Evolutionary conservation across 768 basidiomycete genomes (phyloP).

Genomic region (Amanita exitialis): DNA sequence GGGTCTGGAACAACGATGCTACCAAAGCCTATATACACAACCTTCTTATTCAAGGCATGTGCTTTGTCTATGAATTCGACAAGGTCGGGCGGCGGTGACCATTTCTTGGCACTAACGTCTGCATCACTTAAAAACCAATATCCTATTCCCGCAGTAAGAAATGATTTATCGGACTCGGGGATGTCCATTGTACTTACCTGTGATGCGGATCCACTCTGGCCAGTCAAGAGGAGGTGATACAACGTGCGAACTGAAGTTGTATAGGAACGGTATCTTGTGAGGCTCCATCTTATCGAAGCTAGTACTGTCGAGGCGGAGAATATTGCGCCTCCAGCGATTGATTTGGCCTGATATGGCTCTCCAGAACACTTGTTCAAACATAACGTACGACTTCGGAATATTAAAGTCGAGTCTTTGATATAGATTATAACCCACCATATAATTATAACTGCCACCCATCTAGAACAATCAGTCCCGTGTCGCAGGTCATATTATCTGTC

Average conservation of each 20-base stretch:
- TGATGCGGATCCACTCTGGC: slow-evolving; percentile 97
- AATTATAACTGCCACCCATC: slow-evolving; percentile 98
- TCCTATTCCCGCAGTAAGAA: slow-evolving; percentile 32
- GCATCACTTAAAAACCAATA: slow-evolving; percentile 98
- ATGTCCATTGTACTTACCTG: slow-evolving; percentile 36
- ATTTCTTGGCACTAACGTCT: slow-evolving; percentile 81
- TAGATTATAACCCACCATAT: slow-evolving; percentile 60
- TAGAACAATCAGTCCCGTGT: slow-evolving; percentile 14
- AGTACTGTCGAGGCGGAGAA: slow-evolving; percentile 68
- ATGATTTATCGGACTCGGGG: background rate
- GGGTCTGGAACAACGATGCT: slow-evolving; percentile 97
- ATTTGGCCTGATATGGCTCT: slow-evolving; percentile 88
- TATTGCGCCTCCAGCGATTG: slow-evolving; percentile 83
- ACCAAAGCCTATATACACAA: slow-evolving; percentile 97
- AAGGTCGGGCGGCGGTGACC: slow-evolving; percentile 77
- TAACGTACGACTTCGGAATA: slow-evolving; percentile 66
- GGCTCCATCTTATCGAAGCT: slow-evolving; percentile 93
- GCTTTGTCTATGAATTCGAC: slow-evolving; percentile 78
- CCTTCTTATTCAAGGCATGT: slow-evolving; percentile 65
- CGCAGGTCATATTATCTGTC: background rate
- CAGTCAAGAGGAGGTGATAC: slow-evolving; percentile 95
- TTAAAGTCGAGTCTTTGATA: slow-evolving; percentile 1
- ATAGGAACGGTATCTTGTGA: slow-evolving; percentile 95
- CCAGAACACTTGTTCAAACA: slow-evolving; percentile 99
- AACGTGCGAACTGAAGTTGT: slow-evolving; percentile 89